These are phyloP conservation scores for Boletus bicolor DNA, from an alignment of 768 basidiomycete genomes.

Conservation along the genomic window DNA sequence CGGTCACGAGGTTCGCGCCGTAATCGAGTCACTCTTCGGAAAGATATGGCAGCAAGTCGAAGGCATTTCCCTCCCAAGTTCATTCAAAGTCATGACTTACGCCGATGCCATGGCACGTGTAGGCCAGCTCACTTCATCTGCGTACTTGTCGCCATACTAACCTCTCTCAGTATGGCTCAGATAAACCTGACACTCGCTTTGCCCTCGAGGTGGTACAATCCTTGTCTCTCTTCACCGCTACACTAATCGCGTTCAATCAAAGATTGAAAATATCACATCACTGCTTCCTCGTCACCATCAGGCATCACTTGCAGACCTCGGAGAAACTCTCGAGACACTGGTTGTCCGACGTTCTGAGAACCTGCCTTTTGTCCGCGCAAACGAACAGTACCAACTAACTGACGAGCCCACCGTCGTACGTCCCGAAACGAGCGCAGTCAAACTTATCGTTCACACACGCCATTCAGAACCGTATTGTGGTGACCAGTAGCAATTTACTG, in stretches of 20 bases:
- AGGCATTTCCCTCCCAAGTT: slow-evolving; percentile 53
- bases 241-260: slow-evolving; percentile 12
- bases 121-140: slow-evolving; percentile 29
- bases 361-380: slow-evolving; percentile 28
- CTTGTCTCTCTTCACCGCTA: background rate
- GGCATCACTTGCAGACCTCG: slow-evolving; percentile 21
- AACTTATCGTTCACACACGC: slow-evolving; percentile 7
- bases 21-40: slow-evolving; percentile 72
- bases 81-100: slow-evolving; percentile 85
- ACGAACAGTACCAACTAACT: slow-evolving; percentile 10
- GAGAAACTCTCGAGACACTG: slow-evolving; percentile 32
- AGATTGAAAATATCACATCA: slow-evolving; percentile 36
- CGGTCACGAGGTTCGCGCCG: slow-evolving; percentile 73
- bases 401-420: slow-evolving; percentile 29
- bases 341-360: slow-evolving; percentile 31
- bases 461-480: slow-evolving; percentile 46
- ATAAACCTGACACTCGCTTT: slow-evolving; percentile 93
- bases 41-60: slow-evolving; percentile 74
- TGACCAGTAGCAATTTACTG: slow-evolving; percentile 44
- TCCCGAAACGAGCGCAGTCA: background rate
- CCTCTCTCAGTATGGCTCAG: slow-evolving; percentile 75
- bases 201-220: slow-evolving; percentile 67
- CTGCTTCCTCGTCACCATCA: slow-evolving; percentile 29
- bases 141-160: slow-evolving; percentile 17
- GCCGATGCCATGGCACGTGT: slow-evolving; percentile 86